phyloP scores from a whole-genome alignment of 83 land plant species.

The Diphasiastrum complanatum region DNA sequence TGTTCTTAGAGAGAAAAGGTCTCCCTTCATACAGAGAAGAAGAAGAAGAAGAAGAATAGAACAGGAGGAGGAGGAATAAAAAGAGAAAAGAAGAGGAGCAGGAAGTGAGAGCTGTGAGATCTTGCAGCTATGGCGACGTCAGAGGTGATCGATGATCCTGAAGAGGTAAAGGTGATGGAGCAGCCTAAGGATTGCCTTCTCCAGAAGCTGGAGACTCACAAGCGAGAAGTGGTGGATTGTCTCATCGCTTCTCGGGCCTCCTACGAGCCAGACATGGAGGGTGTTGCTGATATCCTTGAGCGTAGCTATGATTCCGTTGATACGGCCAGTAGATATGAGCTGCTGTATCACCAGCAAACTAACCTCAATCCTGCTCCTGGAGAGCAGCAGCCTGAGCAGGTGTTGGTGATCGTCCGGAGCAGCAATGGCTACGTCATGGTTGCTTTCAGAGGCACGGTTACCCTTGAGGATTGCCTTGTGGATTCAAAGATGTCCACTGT shows the following conservation, averaged over 20 bases:
- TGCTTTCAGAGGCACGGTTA: constrained; percentile 6
- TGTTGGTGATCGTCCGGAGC: constrained; percentile 13
- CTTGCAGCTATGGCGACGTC: too few relatives aligned
- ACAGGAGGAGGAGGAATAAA: too few relatives aligned
- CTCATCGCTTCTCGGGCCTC: background rate
- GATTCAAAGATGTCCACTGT: background rate
- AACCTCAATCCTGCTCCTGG: background rate
- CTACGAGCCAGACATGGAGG: background rate
- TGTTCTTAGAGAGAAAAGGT: too few relatives aligned
- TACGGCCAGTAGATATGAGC: constrained; percentile 1
- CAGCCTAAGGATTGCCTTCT: too few relatives aligned
- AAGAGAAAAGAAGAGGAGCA: too few relatives aligned
- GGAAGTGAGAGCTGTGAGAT: too few relatives aligned
- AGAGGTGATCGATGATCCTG: too few relatives aligned
- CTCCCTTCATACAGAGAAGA: too few relatives aligned
- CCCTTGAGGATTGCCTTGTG: background rate
- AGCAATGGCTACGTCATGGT: background rate
- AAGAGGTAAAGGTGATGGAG: too few relatives aligned
- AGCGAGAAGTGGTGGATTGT: background rate
- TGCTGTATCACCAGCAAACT: background rate
- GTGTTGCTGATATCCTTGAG: background rate
- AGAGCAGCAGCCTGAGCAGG: background rate
- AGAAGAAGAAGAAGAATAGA: too few relatives aligned
- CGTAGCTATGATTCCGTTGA: constrained; percentile 1
- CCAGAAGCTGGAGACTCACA: too few relatives aligned